Evolutionary conservation across 257 asterid genomes (phyloP), one percentile per base, ranked within the genome.

Genomic region (Schizonepeta tenuifolia): DNA sequence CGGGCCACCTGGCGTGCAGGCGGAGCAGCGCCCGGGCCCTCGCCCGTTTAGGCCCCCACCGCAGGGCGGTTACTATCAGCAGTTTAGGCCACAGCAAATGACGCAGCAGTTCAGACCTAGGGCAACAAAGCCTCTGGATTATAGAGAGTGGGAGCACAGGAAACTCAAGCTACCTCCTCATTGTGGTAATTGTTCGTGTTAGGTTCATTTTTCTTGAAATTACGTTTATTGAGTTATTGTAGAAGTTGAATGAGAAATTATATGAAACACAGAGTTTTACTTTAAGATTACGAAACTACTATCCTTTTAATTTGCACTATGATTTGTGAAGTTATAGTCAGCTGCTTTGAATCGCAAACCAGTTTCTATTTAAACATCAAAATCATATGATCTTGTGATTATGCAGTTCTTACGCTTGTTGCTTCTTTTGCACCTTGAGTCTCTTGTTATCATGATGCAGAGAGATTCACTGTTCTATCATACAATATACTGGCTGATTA

Each of bases 401-500:
- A 18, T 44, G 44, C 10, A 40, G 38, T 69, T 38, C 9, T 38
- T 18, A 33, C 28, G 73, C 17, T 26, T 18, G 31, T 53, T 20
- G 26, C 26, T 50, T 50, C 26, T 17, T 50, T 50, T 49, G 73
- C 68, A 61, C 61, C 26, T 67, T 71, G 12, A 60, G 67, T 22
- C 68, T 46, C 50, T 75, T 80, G 65, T 46, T 79, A 35, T 65
- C 35, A 38, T 7, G 74, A 53, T 71, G 87, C 95, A 94, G 97
- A 88, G 83, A 83, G 88, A 49, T 94, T 94, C 85, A 88, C 85
- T 74, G 82, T 91, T 72, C 84, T 94, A 70, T 94, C 99, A 7
- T 94, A 94, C 84, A 94, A 94, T 80, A 89, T 94, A 77, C 83
- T 94, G 73, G 97, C 96, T 61, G 97, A 94, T 77, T 88, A 82